phyloP scores from a whole-genome alignment of 768 basidiomycete species.

The Mycena albidolilacea region DNA sequence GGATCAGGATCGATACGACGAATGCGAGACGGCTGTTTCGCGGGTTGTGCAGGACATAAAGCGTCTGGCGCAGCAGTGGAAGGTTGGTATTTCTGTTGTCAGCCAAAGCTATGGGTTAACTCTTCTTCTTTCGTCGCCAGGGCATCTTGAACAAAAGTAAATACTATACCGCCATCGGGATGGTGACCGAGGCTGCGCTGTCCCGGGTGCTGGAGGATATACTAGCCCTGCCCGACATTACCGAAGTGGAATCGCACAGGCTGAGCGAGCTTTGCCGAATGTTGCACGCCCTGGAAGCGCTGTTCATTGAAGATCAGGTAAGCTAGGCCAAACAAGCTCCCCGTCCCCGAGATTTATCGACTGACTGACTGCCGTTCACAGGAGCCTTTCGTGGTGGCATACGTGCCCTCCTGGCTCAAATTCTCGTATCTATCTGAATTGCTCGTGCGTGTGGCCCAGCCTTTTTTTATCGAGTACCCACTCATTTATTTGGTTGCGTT shows the following conservation, averaged over 20 bases:
- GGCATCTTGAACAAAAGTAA: conserved; percentile 77
- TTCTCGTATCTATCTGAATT: conserved; percentile 95
- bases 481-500: background rate
- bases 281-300: conserved; percentile 82
- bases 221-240: conserved; percentile 86
- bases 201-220: conserved; percentile 80
- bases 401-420: conserved; percentile 95
- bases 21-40: conserved; percentile 79
- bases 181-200: conserved; percentile 77
- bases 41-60: conserved; percentile 76
- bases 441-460: conserved; percentile 68
- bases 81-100: conserved; percentile 63
- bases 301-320: conserved; percentile 79
- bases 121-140: conserved; percentile 53
- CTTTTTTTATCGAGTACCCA: background rate
- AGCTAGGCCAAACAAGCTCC: conserved; percentile 56
- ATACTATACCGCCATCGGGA: conserved; percentile 81
- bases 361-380: conserved; percentile 43
- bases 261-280: conserved; percentile 88
- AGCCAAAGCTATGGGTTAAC: background rate
- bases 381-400: conserved; percentile 84
- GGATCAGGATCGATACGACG: conserved; percentile 82
- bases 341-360: conserved; percentile 1
- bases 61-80: conserved; percentile 74
- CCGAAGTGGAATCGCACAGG: conserved; percentile 87